phyloP scores from a whole-genome alignment of 352 stramenopile genomes.

The Phytophthora crassamura region DNA sequence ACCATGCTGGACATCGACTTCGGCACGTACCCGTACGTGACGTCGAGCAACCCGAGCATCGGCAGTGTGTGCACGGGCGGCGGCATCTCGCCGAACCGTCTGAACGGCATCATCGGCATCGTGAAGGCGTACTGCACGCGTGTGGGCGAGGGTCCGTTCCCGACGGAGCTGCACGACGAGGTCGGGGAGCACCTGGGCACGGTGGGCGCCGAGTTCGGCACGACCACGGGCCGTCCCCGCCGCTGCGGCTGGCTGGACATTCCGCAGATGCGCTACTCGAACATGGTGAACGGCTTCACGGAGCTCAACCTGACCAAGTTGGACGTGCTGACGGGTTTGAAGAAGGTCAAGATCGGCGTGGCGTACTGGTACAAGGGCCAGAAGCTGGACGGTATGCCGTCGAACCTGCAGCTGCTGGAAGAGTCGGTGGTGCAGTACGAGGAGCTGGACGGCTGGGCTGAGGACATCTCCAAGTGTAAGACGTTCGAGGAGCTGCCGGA shows the following conservation, averaged over 20 bases:
- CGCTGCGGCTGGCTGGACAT: constrained; percentile 99
- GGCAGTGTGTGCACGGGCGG: constrained; percentile 97
- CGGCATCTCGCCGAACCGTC: constrained; percentile 93
- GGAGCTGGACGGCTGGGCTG: constrained; percentile 93
- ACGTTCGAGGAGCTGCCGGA: constrained; percentile 97
- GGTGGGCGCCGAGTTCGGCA: constrained; percentile 97
- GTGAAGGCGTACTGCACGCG: constrained; percentile 99
- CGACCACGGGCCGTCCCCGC: constrained; percentile 96
- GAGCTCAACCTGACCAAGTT: constrained; percentile 99
- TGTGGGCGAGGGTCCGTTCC: constrained; percentile 99
- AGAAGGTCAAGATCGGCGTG: constrained; percentile 95
- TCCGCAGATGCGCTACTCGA: constrained; percentile 94
- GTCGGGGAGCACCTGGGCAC: constrained; percentile 91
- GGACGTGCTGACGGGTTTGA: constrained; percentile 98
- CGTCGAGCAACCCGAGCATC: constrained; percentile 98
- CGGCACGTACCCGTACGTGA: constrained; percentile 99
- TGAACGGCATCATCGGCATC: constrained; percentile 97
- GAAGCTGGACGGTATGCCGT: constrained; percentile 95
- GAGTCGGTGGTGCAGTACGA: constrained; percentile 97
- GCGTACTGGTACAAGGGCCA: constrained; percentile 96
- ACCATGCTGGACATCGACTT: constrained; percentile 99
- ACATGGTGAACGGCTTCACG: constrained; percentile 96
- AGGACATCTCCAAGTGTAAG: constrained; percentile 97
- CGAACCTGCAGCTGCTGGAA: constrained; percentile 92
- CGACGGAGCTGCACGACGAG: constrained; percentile 96